Percentiles rank a stretch among this genome's conserved stretches.
These are phyloP conservation scores for Artemisia annua DNA, from an alignment of 129 eudicot genomes.

Conservation along the genomic window DNA sequence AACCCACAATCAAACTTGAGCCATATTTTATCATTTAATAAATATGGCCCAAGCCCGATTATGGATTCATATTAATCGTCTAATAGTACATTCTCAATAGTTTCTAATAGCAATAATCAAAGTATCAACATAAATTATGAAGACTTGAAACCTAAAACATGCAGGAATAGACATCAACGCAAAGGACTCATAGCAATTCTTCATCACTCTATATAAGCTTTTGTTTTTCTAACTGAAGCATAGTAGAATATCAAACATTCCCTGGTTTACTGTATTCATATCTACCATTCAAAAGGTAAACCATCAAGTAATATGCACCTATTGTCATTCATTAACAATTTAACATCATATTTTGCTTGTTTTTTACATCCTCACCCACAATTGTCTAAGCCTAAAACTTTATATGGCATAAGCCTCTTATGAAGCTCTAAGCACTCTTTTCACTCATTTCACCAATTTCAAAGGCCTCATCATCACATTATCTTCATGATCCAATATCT, in stretches of 20 bases:
- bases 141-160: too few relatives aligned
- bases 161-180: too few relatives aligned
- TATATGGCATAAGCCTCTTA: conserved; percentile 9
- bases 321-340: background rate
- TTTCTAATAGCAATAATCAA: too few relatives aligned
- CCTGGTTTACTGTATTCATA: background rate
- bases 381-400: conserved; percentile 1
- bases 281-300: background rate
- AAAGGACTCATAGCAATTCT: background rate
- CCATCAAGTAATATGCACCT: background rate
- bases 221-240: background rate
- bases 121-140: too few relatives aligned
- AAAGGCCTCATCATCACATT: conserved; percentile 96
- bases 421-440: too few relatives aligned
- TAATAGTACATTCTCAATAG: too few relatives aligned
- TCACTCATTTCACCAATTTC: conserved; percentile 49
- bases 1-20: too few relatives aligned
- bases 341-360: conserved; percentile 11
- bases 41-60: too few relatives aligned
- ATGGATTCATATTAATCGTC: too few relatives aligned
- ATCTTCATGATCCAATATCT: conserved; percentile 95
- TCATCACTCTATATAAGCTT: background rate
- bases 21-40: too few relatives aligned
- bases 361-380: conserved; percentile 16
- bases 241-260: background rate